phyloP scores from a whole-genome alignment of 495 filamentous ascomycete species.

The Tuber borchii region DNA sequence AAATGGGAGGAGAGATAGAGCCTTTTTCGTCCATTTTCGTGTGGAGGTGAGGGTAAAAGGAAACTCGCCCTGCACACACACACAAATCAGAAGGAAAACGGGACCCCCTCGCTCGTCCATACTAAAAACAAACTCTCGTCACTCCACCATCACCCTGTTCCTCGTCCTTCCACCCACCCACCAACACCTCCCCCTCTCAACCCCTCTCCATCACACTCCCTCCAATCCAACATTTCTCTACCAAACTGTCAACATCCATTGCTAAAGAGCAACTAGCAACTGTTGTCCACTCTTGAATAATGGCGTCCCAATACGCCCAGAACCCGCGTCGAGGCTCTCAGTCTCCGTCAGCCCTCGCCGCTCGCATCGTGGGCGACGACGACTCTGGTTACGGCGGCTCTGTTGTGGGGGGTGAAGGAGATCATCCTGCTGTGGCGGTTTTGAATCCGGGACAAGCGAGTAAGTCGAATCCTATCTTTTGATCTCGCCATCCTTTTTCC shows the following conservation, averaged over 20 bases:
- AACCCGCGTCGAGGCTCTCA: conserved; percentile 18
- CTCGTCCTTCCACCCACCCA: not conserved
- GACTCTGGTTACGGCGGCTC: conserved; percentile 93
- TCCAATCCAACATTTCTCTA: conserved; percentile 3
- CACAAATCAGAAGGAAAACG: not conserved
- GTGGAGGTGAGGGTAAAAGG: not conserved
- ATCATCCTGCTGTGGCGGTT: conserved; percentile 46
- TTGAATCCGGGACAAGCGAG: conserved; percentile 51
- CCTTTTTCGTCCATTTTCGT: not conserved
- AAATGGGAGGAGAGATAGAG: not conserved
- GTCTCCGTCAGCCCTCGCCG: conserved; percentile 47
- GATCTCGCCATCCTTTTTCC: conserved; percentile 49
- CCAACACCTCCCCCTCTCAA: not conserved
- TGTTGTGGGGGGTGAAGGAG: conserved; percentile 50
- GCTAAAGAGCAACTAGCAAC: conserved; percentile 23
- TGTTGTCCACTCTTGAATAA: conserved; percentile 18
- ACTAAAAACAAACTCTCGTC: conserved; percentile 1
- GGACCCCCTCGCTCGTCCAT: not conserved
- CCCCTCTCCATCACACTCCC: not conserved
- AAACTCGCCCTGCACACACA: not conserved
- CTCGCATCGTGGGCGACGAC: conserved; percentile 65
- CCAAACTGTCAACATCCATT: conserved; percentile 15
- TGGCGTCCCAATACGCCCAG: conserved; percentile 37
- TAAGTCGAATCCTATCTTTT: conserved; percentile 56
- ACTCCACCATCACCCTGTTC: not conserved